A percentile compares a stretch with the other conserved stretches of the same genome.
Conservation (phyloP, 108 stramenopile species). For the Nannochloropsis granulata region DNA sequence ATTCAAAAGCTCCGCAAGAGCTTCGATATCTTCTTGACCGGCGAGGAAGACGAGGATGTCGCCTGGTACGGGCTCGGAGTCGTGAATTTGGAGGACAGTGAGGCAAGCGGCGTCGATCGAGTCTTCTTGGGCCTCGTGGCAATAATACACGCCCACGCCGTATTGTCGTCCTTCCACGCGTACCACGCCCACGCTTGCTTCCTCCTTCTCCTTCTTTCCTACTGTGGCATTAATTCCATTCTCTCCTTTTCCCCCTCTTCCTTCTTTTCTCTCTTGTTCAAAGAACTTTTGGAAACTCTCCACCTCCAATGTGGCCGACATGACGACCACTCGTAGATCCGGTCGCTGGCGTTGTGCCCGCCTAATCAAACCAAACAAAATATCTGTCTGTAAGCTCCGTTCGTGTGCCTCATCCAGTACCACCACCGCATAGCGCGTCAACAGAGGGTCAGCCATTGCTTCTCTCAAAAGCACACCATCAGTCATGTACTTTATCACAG, state of each 20-base stretch:
- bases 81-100: slow-evolving; percentile 69
- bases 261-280: not conserved
- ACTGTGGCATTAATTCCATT: not conserved
- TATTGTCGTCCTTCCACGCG: slow-evolving; percentile 68
- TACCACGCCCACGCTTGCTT: slow-evolving; percentile 29
- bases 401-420: slow-evolving; percentile 96
- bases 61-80: slow-evolving; percentile 34
- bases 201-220: not conserved
- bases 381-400: slow-evolving; percentile 81
- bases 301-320: slow-evolving; percentile 93
- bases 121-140: slow-evolving; percentile 2
- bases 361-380: slow-evolving; percentile 77
- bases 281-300: slow-evolving; percentile 67
- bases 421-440: slow-evolving; percentile 60
- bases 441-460: slow-evolving; percentile 54
- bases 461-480: slow-evolving; percentile 95
- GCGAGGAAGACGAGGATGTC: slow-evolving; percentile 91
- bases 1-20: slow-evolving; percentile 49
- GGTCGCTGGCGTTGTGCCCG: slow-evolving; percentile 10
- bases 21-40: slow-evolving; percentile 77
- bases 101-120: slow-evolving; percentile 44
- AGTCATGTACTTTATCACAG: slow-evolving; percentile 71
- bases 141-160: slow-evolving; percentile 53
- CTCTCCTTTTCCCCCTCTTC: not conserved
- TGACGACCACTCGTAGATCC: slow-evolving; percentile 69